Evolutionary conservation across 1,284 basidiomycete species (phyloP), one percentile per base, ranked within the genome.

Genomic region (Ganoderma leucocontextum): DNA sequence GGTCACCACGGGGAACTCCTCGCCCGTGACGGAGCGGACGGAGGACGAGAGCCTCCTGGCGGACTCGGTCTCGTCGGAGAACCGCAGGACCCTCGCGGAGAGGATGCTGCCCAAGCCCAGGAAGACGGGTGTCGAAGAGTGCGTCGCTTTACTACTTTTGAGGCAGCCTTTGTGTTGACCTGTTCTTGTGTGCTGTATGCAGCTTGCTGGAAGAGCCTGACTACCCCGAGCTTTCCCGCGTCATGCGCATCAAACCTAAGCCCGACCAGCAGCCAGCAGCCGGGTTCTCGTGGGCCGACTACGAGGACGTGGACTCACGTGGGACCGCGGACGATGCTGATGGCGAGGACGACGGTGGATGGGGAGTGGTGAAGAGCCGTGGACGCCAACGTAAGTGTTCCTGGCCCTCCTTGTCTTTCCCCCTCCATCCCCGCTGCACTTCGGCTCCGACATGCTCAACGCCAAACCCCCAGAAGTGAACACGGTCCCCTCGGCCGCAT

Each of bases 241-340:
- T 92, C 60, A 86, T 91, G 82, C 88, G 88, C 15, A 84, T 92
- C 2, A 83, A 84, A 68, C 86, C 91, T 6, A 77, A 74, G 4
- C 79, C 86, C 17, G 83, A 83, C 63, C 88, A 91, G 67, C 80
- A 83, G 55, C 90, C 91, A 19, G 88, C 86, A 4, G 78, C 82
- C 13, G 91, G 91, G 0, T 91, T 90, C 78, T 87, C 90, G 0
- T 92, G 90, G 91, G 89, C 80, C 0, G 91, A 93, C 80, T 93
- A 93, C 74, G 92, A 93, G 67, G 89, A 92, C 66, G 87, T 89
- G 25, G 83, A 85, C 62, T 80, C 80, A 3, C 78, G 82, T 13
- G 69, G 74, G 39, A 81, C 79, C 7, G 85, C 82, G 39, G 85
- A 87, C 63, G 87, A 89, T 66, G 86, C 85, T 5, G 89, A 86